A percentile compares a stretch with the other conserved stretches of the same genome.
These are phyloP conservation scores for Heterobasidion occidentale DNA, from an alignment of 1,284 basidiomycete genomes.

Conservation along the genomic window DNA sequence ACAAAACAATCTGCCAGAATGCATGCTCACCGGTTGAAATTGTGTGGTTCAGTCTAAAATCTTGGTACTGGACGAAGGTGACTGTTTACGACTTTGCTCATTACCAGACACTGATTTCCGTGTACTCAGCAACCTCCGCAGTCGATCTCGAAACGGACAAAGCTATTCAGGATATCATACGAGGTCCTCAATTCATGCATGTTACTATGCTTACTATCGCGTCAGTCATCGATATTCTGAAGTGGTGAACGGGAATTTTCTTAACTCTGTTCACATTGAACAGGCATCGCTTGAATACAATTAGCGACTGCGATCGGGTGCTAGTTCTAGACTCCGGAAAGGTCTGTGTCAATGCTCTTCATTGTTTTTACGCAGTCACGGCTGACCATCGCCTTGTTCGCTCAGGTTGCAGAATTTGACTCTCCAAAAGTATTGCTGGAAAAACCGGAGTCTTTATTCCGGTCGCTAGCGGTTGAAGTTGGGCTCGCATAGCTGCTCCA, in stretches of 20 bases:
- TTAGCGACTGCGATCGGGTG: constrained; percentile 80
- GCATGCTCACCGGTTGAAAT: constrained; percentile 17
- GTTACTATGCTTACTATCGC: constrained; percentile 84
- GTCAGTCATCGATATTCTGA: constrained; percentile 46
- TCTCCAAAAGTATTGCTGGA: constrained; percentile 56
- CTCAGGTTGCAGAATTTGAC: constrained; percentile 65
- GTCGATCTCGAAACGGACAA: constrained; percentile 90
- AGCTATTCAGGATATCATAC: constrained; percentile 77
- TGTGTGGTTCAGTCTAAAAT: constrained; percentile 56
- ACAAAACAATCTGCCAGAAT: constrained; percentile 68
- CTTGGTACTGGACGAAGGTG: constrained; percentile 85
- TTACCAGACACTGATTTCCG: background rate
- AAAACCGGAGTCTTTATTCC: constrained; percentile 45
- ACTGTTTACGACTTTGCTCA: constrained; percentile 5
- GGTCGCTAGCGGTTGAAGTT: constrained; percentile 50
- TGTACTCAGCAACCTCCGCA: constrained; percentile 57
- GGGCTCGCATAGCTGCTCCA: constrained; percentile 26
- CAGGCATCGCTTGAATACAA: constrained; percentile 86
- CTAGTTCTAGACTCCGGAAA: constrained; percentile 78
- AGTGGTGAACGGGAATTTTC: background rate
- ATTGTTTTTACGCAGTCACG: background rate
- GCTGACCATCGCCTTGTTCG: constrained; percentile 1
- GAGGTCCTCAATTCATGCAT: constrained; percentile 57
- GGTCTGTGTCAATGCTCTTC: constrained; percentile 26
- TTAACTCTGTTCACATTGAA: constrained; percentile 11